These are phyloP conservation scores for Ophiocordyceps camponoti-leonardi DNA, from an alignment of 2,329 filamentous ascomycete genomes.

Conservation along the genomic window DNA sequence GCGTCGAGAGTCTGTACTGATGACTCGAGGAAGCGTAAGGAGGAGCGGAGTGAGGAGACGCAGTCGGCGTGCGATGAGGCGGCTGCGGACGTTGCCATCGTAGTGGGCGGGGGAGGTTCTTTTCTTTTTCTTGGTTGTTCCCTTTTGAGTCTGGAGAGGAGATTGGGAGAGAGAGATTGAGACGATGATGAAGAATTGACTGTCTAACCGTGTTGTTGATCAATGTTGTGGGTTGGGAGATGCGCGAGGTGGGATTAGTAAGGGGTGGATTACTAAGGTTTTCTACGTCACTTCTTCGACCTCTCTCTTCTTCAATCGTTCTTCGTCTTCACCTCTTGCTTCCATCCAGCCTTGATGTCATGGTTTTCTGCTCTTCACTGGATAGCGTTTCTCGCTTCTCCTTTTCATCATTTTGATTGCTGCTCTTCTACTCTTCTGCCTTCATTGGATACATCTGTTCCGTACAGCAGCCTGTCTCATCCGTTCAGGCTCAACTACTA, in stretches of 20 bases:
- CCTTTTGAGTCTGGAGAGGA: too few relatives aligned
- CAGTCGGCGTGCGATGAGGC: conserved; percentile 37
- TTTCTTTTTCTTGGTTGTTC: too few relatives aligned
- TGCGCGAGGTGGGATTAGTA: too few relatives aligned
- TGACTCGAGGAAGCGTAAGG: conserved; percentile 42
- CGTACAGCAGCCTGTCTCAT: conserved; percentile 4
- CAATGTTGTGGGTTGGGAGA: too few relatives aligned
- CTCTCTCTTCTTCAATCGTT: too few relatives aligned
- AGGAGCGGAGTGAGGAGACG: conserved; percentile 40
- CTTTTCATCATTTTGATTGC: not conserved
- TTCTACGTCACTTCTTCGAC: too few relatives aligned
- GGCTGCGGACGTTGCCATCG: conserved; percentile 9
- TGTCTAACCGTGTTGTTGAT: too few relatives aligned
- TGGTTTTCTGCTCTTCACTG: too few relatives aligned
- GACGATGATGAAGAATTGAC: too few relatives aligned
- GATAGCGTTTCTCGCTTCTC: not conserved
- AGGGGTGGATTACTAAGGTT: not conserved
- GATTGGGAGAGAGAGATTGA: too few relatives aligned
- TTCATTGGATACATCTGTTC: not conserved
- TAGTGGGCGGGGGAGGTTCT: not conserved
- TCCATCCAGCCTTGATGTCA: too few relatives aligned
- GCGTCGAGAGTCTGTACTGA: conserved; percentile 38
- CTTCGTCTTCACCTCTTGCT: too few relatives aligned
- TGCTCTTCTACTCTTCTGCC: not conserved
- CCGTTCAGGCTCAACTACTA: conserved; percentile 1